Conservation (phyloP, 2,329 filamentous ascomycete genomes). For the Aureobasidium sp. region DNA sequence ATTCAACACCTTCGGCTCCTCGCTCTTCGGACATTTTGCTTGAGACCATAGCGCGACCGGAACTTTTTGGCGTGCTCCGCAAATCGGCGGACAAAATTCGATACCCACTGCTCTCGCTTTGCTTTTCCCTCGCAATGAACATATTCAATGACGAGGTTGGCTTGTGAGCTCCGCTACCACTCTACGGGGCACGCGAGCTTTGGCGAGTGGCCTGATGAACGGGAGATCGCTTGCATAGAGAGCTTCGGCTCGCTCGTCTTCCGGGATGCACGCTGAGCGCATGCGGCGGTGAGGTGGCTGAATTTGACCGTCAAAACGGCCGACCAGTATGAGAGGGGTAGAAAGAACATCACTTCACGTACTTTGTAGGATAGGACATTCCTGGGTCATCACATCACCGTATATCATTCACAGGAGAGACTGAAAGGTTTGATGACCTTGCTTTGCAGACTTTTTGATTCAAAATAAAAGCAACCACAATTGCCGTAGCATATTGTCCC, state of each 20-base stretch:
- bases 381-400: background rate
- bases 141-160: background rate
- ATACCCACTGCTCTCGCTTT: background rate
- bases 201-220: background rate
- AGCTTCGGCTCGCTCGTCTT: background rate
- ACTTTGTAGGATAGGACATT: background rate
- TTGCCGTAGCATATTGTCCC: slow-evolving; percentile 11
- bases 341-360: background rate
- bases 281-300: background rate
- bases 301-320: no score
- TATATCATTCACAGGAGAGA: background rate
- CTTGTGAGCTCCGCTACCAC: background rate
- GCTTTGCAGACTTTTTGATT: slow-evolving; percentile 13
- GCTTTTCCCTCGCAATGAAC: background rate
- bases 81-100: background rate
- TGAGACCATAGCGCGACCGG: background rate
- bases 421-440: slow-evolving; percentile 11
- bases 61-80: background rate
- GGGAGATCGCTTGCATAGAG: no score
- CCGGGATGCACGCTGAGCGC: background rate
- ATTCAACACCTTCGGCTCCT: slow-evolving; percentile 1
- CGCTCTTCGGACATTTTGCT: background rate
- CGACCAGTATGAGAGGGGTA: no score
- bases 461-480: slow-evolving; percentile 8
- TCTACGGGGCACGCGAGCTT: background rate